Evolutionary conservation across 225 moss, liverwort and hornwort species (phyloP).

Genomic region (Marchantia polymorpha): DNA sequence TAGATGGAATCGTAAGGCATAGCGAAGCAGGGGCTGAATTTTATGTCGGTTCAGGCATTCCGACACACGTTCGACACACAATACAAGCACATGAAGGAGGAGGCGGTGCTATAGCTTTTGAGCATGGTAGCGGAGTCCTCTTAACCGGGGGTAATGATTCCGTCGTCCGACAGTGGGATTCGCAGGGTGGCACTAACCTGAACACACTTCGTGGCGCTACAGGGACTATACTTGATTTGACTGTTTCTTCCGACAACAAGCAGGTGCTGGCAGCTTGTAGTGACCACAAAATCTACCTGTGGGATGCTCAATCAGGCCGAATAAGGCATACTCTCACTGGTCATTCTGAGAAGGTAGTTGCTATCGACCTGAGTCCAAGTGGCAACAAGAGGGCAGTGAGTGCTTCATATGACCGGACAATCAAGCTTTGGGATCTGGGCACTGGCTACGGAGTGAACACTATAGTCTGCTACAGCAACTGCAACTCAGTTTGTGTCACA

Average conservation of each 20-base stretch:
- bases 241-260: constrained; percentile 58
- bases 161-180: constrained; percentile 67
- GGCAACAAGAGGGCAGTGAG: constrained; percentile 71
- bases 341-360: constrained; percentile 76
- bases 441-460: constrained; percentile 81
- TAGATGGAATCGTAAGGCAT: constrained; percentile 80
- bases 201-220: constrained; percentile 60
- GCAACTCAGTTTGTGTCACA: constrained; percentile 74
- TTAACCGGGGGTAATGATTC: constrained; percentile 73
- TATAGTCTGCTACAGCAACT: constrained; percentile 78
- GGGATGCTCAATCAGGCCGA: constrained; percentile 65
- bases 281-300: constrained; percentile 82
- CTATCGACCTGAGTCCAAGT: constrained; percentile 68
- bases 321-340: constrained; percentile 82
- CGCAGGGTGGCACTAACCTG: constrained; percentile 33
- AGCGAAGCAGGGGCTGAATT: constrained; percentile 77
- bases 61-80: constrained; percentile 53
- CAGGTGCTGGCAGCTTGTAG: constrained; percentile 72
- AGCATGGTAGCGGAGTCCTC: constrained; percentile 47
- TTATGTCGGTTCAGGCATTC: constrained; percentile 63
- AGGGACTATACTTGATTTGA: constrained; percentile 76
- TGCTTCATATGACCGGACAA: constrained; percentile 77
- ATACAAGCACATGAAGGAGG: constrained; percentile 64
- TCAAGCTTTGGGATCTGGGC: constrained; percentile 80
- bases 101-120: constrained; percentile 51